A percentile compares a stretch with the other conserved stretches of the same genome.
Evolutionary conservation across 352 stramenopile genomes (phyloP).

Genomic region (Blastocystis sp.): DNA sequence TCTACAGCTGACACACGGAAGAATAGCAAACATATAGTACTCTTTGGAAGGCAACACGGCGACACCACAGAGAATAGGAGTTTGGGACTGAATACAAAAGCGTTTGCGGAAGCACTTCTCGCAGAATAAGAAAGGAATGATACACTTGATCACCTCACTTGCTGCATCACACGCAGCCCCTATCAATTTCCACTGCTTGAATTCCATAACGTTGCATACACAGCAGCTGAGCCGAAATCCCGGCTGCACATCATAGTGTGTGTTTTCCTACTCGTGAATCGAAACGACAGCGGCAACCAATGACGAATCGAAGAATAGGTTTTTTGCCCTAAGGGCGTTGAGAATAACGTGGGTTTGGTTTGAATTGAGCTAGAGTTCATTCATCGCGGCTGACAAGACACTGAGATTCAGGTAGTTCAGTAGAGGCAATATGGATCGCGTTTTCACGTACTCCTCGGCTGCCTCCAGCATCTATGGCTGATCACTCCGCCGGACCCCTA

Average conservation of each 20-base stretch:
- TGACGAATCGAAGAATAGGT: slow-evolving; percentile 8
- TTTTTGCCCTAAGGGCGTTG: neutral
- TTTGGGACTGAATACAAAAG: slow-evolving; percentile 21
- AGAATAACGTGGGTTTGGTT: slow-evolving; percentile 10
- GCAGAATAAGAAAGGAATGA: slow-evolving; percentile 40
- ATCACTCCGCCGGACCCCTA: neutral
- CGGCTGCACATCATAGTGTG: neutral
- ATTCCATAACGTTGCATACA: slow-evolving; percentile 19
- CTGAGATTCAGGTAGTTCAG: neutral
- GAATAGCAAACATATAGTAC: neutral
- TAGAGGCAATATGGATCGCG: neutral
- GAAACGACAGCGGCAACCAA: neutral
- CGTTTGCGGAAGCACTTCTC: slow-evolving; percentile 54
- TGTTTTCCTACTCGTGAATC: neutral
- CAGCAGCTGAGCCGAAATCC: neutral
- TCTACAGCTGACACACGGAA: neutral
- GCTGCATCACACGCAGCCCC: neutral
- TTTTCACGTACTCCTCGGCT: slow-evolving; percentile 3
- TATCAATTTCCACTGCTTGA: slow-evolving; percentile 20
- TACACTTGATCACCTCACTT: slow-evolving; percentile 13
- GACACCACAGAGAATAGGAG: slow-evolving; percentile 15
- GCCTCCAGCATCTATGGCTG: neutral
- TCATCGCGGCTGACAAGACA: neutral
- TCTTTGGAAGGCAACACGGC: slow-evolving; percentile 22
- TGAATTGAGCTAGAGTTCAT: neutral